Evolutionary conservation across 805 yeast genomes (phyloP).

Genomic region (Wilhelminamyces savonicus): DNA sequence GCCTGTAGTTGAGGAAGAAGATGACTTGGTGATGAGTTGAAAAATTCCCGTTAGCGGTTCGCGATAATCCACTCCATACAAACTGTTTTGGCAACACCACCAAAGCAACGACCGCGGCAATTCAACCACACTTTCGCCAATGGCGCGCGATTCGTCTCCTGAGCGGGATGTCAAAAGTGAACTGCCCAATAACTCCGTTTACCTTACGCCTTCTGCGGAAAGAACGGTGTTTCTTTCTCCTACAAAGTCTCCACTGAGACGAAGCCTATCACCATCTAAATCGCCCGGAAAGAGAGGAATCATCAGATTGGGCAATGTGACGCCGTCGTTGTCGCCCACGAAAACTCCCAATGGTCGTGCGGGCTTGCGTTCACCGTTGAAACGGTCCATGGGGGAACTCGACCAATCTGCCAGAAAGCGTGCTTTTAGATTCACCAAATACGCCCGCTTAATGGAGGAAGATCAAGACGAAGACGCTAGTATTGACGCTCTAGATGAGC

Average conservation of each 20-base stretch:
- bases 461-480: conserved; percentile 26
- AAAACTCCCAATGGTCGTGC: conserved; percentile 39
- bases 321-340: conserved; percentile 1
- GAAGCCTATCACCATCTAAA: conserved; percentile 8
- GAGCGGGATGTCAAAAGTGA: too few species aligned
- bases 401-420: conserved; percentile 45
- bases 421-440: conserved; percentile 31
- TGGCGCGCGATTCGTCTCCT: too few species aligned
- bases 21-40: too few species aligned
- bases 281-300: conserved; percentile 33
- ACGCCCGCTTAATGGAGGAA: conserved; percentile 25
- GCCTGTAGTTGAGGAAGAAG: too few species aligned
- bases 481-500: conserved; percentile 24
- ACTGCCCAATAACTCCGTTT: too few species aligned
- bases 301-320: too few species aligned
- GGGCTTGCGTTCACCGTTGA: conserved; percentile 41
- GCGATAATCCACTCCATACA: too few species aligned
- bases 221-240: too few species aligned
- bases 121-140: too few species aligned
- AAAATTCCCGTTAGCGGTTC: too few species aligned
- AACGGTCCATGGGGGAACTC: conserved; percentile 27
- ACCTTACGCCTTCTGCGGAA: neutral
- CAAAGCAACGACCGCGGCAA: too few species aligned
- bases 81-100: too few species aligned
- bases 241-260: conserved; percentile 1